These are phyloP conservation scores for Trametopsis cervina DNA, from an alignment of 768 basidiomycete genomes.

Conservation along the genomic window DNA sequence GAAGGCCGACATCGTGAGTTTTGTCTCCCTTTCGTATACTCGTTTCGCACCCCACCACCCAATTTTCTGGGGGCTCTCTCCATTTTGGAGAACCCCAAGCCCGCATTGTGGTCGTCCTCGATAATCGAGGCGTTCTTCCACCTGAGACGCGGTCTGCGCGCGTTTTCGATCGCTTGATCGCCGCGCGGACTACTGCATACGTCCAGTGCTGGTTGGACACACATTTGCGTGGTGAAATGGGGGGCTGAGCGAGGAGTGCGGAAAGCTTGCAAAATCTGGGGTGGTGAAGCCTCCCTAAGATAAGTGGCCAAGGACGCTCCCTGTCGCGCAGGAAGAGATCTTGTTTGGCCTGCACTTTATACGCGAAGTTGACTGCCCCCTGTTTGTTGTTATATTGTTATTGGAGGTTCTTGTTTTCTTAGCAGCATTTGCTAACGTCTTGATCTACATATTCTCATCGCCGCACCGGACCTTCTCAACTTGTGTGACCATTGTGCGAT, in stretches of 20 bases:
- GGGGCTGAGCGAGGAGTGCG: slow-evolving; percentile 96
- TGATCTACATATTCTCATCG: slow-evolving; percentile 43
- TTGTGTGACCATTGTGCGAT: slow-evolving; percentile 14
- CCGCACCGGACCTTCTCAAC: slow-evolving; percentile 1
- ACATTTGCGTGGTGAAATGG: slow-evolving; percentile 92
- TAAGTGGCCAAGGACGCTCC: slow-evolving; percentile 41
- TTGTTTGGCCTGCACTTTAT: slow-evolving; percentile 54
- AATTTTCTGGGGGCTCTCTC: slow-evolving; percentile 99
- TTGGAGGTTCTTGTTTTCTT: slow-evolving; percentile 24
- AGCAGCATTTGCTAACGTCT: slow-evolving; percentile 55
- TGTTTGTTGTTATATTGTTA: slow-evolving; percentile 37
- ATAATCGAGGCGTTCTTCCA: slow-evolving; percentile 80
- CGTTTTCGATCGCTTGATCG: slow-evolving; percentile 95
- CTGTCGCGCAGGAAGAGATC: slow-evolving; percentile 69
- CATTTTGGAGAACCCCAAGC: slow-evolving; percentile 93
- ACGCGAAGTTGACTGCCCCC: slow-evolving; percentile 55
- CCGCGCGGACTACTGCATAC: slow-evolving; percentile 66
- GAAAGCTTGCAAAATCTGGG: slow-evolving; percentile 34
- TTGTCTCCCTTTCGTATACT: slow-evolving; percentile 70
- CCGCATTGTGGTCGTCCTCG: slow-evolving; percentile 73
- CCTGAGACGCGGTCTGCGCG: slow-evolving; percentile 69
- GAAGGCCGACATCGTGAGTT: slow-evolving; percentile 96
- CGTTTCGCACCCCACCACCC: slow-evolving; percentile 89
- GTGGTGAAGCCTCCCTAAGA: slow-evolving; percentile 27
- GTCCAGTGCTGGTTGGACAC: slow-evolving; percentile 78